Percentiles rank a stretch among this genome's conserved stretches.
Evolutionary conservation across 176 grass and related monocot genomes (phyloP).

Genomic region (Dendrocalamus sinicus): DNA sequence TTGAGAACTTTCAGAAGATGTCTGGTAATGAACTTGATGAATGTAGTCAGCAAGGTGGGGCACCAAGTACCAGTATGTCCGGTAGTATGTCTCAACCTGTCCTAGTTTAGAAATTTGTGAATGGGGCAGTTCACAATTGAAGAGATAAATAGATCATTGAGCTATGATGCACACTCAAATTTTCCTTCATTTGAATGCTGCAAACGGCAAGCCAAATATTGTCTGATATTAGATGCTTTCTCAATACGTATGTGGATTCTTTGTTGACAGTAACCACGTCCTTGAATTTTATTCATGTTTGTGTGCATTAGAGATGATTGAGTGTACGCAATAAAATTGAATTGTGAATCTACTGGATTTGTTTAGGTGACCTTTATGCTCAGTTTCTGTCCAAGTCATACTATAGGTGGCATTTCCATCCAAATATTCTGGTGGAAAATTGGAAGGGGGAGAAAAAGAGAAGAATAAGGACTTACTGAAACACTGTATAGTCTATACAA

Average conservation of each 20-base stretch:
- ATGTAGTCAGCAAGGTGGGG: constrained; percentile 47
- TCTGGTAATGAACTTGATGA: constrained; percentile 49
- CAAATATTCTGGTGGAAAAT: constrained; percentile 30
- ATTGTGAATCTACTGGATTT: constrained; percentile 19
- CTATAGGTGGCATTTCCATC: neutral
- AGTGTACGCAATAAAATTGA: constrained; percentile 20
- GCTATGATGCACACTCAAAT: constrained; percentile 20
- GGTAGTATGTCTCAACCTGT: constrained; percentile 64
- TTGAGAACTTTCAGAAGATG: constrained; percentile 60
- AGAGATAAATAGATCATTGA: constrained; percentile 39
- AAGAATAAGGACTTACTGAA: constrained; percentile 25
- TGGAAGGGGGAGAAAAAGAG: neutral
- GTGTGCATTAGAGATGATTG: constrained; percentile 20
- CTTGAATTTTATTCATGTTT: constrained; percentile 31
- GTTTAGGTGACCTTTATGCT: neutral
- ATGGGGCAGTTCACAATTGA: constrained; percentile 15
- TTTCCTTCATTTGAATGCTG: constrained; percentile 32
- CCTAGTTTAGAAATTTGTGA: constrained; percentile 53
- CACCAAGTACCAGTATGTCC: constrained; percentile 42
- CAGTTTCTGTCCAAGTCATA: constrained; percentile 30
- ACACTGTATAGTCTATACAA: constrained; percentile 43
- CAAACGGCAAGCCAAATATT: constrained; percentile 3
- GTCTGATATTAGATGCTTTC: constrained; percentile 5
- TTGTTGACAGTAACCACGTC: constrained; percentile 15
- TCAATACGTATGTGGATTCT: constrained; percentile 16